Conservation (phyloP, 768 basidiomycete species). For the Cystofilobasidium bisporidii region DNA sequence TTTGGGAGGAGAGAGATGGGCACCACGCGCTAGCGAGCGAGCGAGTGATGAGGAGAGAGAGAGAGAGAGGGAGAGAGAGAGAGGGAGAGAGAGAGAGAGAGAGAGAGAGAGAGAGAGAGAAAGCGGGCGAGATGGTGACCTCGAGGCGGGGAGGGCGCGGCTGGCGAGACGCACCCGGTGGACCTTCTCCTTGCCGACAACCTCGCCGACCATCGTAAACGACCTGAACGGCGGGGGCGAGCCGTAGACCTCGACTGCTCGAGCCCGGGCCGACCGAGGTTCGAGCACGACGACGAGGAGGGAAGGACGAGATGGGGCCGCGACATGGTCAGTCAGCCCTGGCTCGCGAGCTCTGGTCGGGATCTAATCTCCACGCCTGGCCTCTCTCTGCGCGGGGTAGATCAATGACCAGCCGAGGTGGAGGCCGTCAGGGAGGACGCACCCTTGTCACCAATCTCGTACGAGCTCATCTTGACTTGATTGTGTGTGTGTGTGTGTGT, state of each 20-base stretch:
- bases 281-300: too few relatives aligned
- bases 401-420: not conserved
- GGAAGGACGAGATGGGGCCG: not conserved
- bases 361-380: not conserved
- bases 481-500: not conserved
- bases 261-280: too few relatives aligned
- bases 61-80: too few relatives aligned
- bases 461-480: not conserved
- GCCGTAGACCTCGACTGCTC: constrained; percentile 7
- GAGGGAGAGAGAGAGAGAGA: too few relatives aligned
- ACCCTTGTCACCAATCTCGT: constrained; percentile 6
- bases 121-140: not conserved
- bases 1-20: not conserved
- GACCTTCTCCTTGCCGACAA: not conserved
- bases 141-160: not conserved
- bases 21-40: too few relatives aligned
- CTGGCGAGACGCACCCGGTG: not conserved
- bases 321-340: not conserved
- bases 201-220: constrained; percentile 4
- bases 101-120: not conserved
- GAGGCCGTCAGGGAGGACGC: not conserved
- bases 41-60: not conserved
- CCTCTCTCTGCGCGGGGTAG: not conserved
- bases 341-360: not conserved
- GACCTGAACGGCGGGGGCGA: not conserved